These are phyloP conservation scores for Aspergillus piperis DNA, from an alignment of 2,329 filamentous ascomycete genomes.

Conservation along the genomic window DNA sequence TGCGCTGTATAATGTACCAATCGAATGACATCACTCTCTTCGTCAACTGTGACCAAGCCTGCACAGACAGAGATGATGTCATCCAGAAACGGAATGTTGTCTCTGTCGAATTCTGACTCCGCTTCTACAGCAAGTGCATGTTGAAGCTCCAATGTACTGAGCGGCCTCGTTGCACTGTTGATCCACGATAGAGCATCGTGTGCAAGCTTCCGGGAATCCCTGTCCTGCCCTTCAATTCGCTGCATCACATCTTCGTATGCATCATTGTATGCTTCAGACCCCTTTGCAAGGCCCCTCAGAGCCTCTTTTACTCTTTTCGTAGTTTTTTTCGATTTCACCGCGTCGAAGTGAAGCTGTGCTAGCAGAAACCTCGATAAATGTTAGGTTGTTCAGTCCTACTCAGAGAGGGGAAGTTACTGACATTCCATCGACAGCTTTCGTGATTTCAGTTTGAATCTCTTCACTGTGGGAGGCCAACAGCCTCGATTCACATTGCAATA, in stretches of 20 bases:
- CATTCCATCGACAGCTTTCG: too few relatives aligned
- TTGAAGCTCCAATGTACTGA: neutral
- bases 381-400: too few relatives aligned
- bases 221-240: neutral
- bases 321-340: too few relatives aligned
- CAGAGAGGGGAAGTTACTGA: too few relatives aligned
- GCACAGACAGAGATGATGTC: constrained; percentile 1
- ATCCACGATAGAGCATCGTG: neutral
- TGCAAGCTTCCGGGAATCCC: neutral
- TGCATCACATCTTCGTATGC: too few relatives aligned
- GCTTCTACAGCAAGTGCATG: constrained; percentile 5
- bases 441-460: too few relatives aligned
- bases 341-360: too few relatives aligned
- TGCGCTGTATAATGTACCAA: neutral
- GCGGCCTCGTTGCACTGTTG: neutral
- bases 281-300: too few relatives aligned
- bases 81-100: neutral
- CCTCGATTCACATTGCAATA: neutral
- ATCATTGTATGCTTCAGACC: too few relatives aligned
- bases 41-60: constrained; percentile 1
- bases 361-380: too few relatives aligned
- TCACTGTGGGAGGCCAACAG: too few relatives aligned
- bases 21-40: neutral
- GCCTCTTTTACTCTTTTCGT: too few relatives aligned
- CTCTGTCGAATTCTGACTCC: neutral